Base-by-base conservation (phyloP, 192 early-diverging fungal species). In the Umbelopsis vinacea region DNA sequence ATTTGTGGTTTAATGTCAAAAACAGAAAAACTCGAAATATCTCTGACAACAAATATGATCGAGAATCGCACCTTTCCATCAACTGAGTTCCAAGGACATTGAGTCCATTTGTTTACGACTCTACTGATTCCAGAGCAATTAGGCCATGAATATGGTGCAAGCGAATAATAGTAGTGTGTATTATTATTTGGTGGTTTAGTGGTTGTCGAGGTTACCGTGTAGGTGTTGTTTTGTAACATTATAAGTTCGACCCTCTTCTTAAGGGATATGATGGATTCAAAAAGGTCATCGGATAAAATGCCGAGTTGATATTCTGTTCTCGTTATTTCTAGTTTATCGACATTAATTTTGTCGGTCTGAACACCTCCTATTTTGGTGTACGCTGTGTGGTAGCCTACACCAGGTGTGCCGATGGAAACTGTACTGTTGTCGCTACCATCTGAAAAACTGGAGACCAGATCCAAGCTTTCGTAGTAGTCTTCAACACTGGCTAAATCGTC, bases 141-240 rank as follows among this genome's bases (percentile, higher is more conserved):
- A 6, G 71, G 71, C 71, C 71, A 71, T 17, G 71, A 52, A 23
- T 71, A 71, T 38, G 71, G 40, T 52, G 45, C 43, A 17, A 52
- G 54, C 3, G 71, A 57, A 35, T 60, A 71, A 50, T 71, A 71
- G 40, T 71, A 71, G 24, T 71, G 71, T 4, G 50, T 15, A 19
- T 60, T 71, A 19, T 57, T 57, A 53, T 71, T 71, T 35, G 71
- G 71, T 26, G 71, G 52, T 19, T 53, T 55, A 8, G 21, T 55
- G 43, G 29, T 43, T 45, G 52, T 38, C 8, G 35, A 71, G 29
- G 71, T 71, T 14, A 71, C 71, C 3, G 71, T 57, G 45, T 71
- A 71, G 12, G 37, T 68, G 11, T 46, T 45, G 24, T 68, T 46
- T 35, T 19, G 7, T 29, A 38, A 14, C 33, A 63, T 63, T 10